Percentiles rank a stretch among this genome's conserved stretches.
phyloP scores from a whole-genome alignment of 306 rosid genomes.

The Trifolium dubium region DNA sequence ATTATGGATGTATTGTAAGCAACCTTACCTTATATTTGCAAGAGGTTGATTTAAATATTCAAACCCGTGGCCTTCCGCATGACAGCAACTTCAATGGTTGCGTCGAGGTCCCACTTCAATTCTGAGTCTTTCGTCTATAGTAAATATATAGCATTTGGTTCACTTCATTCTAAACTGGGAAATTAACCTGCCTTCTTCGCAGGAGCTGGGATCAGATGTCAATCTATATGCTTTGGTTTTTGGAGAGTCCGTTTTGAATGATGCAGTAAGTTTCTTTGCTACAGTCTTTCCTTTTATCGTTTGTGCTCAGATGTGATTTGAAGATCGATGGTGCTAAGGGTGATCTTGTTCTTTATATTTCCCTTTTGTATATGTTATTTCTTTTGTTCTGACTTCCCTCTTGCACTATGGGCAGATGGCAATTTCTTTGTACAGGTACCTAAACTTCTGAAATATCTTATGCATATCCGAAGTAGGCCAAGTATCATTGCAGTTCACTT shows the following conservation, averaged over 20 bases:
- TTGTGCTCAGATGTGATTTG: constrained; percentile 35
- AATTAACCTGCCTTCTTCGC: constrained; percentile 40
- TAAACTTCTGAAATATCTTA: constrained; percentile 37
- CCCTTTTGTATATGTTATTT: constrained; percentile 17
- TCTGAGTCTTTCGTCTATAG: constrained; percentile 22
- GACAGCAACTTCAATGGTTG: neutral
- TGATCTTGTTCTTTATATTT: constrained; percentile 31
- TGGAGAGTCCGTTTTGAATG: constrained; percentile 98
- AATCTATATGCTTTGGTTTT: constrained; percentile 97
- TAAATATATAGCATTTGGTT: constrained; percentile 25
- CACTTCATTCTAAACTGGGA: constrained; percentile 22
- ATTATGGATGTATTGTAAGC: constrained; percentile 1
- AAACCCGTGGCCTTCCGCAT: neutral
- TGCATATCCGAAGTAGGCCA: constrained; percentile 22
- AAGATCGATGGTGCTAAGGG: constrained; percentile 38
- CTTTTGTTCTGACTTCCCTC: constrained; percentile 33
- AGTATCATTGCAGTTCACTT: constrained; percentile 38
- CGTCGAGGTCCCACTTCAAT: neutral
- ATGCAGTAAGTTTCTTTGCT: constrained; percentile 71
- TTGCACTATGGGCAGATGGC: constrained; percentile 77
- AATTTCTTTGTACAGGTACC: constrained; percentile 95
- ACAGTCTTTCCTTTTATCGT: constrained; percentile 11
- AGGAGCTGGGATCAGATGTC: constrained; percentile 95
- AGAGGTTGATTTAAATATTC: constrained; percentile 13
- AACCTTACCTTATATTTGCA: constrained; percentile 11